Evolutionary conservation across 2,329 filamentous ascomycete genomes (phyloP).

Genomic region (Chaetothyriales sp.): DNA sequence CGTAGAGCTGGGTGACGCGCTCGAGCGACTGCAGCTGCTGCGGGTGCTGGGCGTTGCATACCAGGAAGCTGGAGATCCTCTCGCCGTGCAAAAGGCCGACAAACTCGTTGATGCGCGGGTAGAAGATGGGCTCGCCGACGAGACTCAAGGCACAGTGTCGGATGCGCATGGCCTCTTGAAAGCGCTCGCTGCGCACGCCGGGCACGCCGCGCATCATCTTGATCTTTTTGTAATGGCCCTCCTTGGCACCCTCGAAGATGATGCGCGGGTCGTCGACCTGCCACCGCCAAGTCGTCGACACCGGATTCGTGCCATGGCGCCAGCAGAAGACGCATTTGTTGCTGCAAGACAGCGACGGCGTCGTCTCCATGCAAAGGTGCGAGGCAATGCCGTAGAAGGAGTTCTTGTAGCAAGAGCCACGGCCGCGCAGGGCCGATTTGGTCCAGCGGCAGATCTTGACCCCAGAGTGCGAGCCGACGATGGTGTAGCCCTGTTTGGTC

Average conservation of each 20-base stretch:
- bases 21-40: slow-evolving; percentile 71
- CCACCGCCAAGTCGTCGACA: slow-evolving; percentile 95
- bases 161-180: slow-evolving; percentile 83
- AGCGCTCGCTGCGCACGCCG: slow-evolving; percentile 80
- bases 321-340: slow-evolving; percentile 99
- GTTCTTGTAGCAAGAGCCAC: slow-evolving; percentile 94
- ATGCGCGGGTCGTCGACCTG: slow-evolving; percentile 78
- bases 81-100: slow-evolving; percentile 68
- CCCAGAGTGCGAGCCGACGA: slow-evolving; percentile 87
- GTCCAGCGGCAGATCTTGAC: slow-evolving; percentile 99
- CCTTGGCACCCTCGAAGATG: slow-evolving; percentile 82
- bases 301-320: slow-evolving; percentile 93
- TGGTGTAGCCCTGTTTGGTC: slow-evolving; percentile 92
- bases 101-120: slow-evolving; percentile 93
- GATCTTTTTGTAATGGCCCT: slow-evolving; percentile 91
- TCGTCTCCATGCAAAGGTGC: slow-evolving; percentile 97
- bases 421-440: slow-evolving; percentile 83
- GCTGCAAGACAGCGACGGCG: slow-evolving; percentile 83
- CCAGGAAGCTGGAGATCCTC: slow-evolving; percentile 83
- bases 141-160: slow-evolving; percentile 83
- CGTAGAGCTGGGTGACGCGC: slow-evolving; percentile 88
- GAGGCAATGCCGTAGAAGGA: slow-evolving; percentile 95
- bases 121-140: slow-evolving; percentile 97
- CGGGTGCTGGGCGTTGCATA: slow-evolving; percentile 94
- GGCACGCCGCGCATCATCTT: slow-evolving; percentile 93